Evolutionary conservation across 768 basidiomycete species (phyloP).

Genomic region (Podaxis sp.): DNA sequence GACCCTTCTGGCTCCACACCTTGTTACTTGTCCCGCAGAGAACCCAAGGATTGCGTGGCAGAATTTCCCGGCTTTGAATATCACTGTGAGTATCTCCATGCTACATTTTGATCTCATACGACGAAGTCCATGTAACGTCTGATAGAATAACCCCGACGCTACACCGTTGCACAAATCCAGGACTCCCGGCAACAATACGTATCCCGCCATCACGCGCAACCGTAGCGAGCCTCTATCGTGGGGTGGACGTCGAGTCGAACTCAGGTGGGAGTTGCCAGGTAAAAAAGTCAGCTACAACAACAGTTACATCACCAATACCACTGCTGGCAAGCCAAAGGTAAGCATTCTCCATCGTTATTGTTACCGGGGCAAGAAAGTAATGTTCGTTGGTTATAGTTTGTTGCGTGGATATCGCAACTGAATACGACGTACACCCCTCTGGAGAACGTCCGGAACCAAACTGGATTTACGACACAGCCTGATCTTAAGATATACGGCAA

Average conservation of each 20-base stretch:
- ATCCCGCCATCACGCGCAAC: constrained; percentile 55
- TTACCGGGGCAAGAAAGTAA: not conserved
- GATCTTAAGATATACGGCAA: constrained; percentile 44
- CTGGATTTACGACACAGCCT: constrained; percentile 51
- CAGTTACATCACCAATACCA: constrained; percentile 49
- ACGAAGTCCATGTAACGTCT: not conserved
- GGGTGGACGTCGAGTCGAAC: constrained; percentile 43
- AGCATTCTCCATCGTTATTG: not conserved
- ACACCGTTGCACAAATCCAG: constrained; percentile 25
- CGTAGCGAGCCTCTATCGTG: constrained; percentile 44
- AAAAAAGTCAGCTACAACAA: constrained; percentile 49
- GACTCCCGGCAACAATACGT: constrained; percentile 33
- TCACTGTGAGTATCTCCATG: constrained; percentile 34
- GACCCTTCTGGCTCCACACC: constrained; percentile 57
- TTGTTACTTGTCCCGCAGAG: constrained; percentile 49
- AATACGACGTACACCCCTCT: constrained; percentile 61
- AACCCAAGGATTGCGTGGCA: constrained; percentile 53
- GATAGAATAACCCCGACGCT: constrained; percentile 25
- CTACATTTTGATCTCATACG: not conserved
- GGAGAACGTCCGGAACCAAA: constrained; percentile 37
- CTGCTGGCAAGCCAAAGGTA: constrained; percentile 43
- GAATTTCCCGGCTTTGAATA: constrained; percentile 56
- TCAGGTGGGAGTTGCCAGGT: constrained; percentile 60
- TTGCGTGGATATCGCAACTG: constrained; percentile 60
- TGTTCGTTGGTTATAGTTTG: constrained; percentile 34